phyloP scores from a whole-genome alignment of 495 filamentous ascomycete genomes.

The Aspergillus coremiiformis region DNA sequence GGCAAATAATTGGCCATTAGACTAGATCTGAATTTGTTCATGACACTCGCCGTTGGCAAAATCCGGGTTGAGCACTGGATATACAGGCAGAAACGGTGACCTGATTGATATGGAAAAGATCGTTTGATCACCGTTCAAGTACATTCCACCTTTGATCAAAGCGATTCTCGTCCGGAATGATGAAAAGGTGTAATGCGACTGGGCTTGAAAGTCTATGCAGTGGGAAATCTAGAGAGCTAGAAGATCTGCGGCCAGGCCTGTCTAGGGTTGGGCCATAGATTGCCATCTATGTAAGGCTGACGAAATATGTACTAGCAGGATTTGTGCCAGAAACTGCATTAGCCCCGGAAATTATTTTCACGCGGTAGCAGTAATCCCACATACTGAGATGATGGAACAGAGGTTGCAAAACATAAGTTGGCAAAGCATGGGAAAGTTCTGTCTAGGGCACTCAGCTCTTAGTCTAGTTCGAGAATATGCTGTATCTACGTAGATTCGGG shows the following conservation, averaged over 20 bases:
- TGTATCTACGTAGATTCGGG: conserved; percentile 19
- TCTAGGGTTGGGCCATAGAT: not conserved
- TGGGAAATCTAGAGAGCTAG: not conserved
- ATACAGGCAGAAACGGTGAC: not conserved
- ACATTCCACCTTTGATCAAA: not conserved
- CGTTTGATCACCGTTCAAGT: not conserved
- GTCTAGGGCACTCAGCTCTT: conserved; percentile 20
- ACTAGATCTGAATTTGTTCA: not conserved
- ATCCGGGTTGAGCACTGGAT: not conserved
- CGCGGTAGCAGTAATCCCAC: conserved; percentile 25
- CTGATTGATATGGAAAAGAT: not conserved
- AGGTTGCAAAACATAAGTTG: conserved; percentile 19
- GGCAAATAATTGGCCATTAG: not conserved
- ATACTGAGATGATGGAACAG: conserved; percentile 25
- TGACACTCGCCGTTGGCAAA: not conserved
- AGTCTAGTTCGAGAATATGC: conserved; percentile 22
- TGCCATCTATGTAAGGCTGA: not conserved
- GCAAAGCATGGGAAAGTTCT: conserved; percentile 13
- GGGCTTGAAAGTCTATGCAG: not conserved
- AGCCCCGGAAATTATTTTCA: conserved; percentile 24
- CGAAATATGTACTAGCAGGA: conserved; percentile 17
- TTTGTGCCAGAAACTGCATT: conserved; percentile 11
- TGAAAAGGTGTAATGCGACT: not conserved
- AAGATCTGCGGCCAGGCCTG: not conserved
- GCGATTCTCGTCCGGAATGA: not conserved